Conservation (phyloP, 2,329 filamentous ascomycete genomes). For the Pseudogymnoascus sp. region DNA sequence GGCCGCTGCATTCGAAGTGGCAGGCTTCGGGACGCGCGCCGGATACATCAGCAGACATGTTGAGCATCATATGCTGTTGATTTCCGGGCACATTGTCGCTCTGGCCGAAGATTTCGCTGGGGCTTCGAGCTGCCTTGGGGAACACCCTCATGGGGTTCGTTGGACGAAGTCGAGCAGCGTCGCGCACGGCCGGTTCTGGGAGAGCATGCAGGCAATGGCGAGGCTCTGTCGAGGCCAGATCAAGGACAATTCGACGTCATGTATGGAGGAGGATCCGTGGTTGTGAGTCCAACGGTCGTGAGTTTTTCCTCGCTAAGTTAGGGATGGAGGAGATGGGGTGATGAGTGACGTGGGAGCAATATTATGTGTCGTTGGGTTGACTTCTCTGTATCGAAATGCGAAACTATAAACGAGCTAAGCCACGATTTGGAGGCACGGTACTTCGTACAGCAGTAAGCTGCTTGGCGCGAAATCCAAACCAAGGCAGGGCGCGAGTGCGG, state of each 20-base stretch:
- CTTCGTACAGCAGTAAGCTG: slow-evolving; percentile 4
- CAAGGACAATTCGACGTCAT: slow-evolving; percentile 5
- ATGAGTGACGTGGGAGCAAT: background rate
- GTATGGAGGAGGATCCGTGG: background rate
- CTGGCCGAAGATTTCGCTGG: background rate
- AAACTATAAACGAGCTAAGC: slow-evolving; percentile 2
- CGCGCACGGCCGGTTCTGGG: background rate
- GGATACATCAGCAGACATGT: background rate
- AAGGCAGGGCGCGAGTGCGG: background rate
- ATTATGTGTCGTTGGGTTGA: background rate
- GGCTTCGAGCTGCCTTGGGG: background rate
- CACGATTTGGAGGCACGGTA: slow-evolving; percentile 3
- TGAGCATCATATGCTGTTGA: slow-evolving; percentile 3
- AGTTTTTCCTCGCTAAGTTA: background rate
- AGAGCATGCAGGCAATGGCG: slow-evolving; percentile 5
- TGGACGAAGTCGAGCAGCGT: slow-evolving; percentile 1
- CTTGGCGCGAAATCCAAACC: background rate
- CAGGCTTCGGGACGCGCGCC: background rate
- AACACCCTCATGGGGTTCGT: slow-evolving; percentile 3
- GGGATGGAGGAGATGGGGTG: background rate
- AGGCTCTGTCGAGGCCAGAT: slow-evolving; percentile 4
- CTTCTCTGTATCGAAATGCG: background rate
- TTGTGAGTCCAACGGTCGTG: background rate
- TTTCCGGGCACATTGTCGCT: background rate
- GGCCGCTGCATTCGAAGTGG: background rate